A percentile compares a stretch with the other conserved stretches of the same genome.
phyloP scores from a whole-genome alignment of 78 protist species.

The Dictyostelium purpureum region DNA sequence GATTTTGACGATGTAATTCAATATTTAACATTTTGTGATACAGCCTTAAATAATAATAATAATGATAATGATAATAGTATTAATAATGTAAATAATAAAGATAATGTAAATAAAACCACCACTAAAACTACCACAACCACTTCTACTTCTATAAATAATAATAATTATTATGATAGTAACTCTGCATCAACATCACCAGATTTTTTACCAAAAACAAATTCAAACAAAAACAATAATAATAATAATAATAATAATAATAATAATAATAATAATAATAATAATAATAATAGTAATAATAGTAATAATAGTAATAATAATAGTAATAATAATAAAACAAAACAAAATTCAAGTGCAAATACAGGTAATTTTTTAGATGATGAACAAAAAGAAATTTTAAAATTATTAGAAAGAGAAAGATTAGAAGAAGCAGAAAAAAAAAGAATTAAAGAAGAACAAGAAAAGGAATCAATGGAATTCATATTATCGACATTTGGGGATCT shows the following conservation, averaged over 20 bases:
- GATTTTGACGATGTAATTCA: not conserved
- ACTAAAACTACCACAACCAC: not conserved
- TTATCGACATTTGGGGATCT: not conserved
- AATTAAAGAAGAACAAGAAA: constrained; percentile 2
- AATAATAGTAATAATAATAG: not conserved
- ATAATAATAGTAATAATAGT: not conserved
- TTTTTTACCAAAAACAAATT: too few relatives aligned
- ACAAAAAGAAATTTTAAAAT: constrained; percentile 18
- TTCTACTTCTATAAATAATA: not conserved
- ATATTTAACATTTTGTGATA: not conserved
- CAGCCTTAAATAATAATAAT: not conserved
- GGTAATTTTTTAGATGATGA: not conserved
- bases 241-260: constrained; percentile 6
- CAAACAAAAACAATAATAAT: not conserved
- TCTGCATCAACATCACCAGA: too few relatives aligned
- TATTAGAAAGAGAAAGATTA: not conserved
- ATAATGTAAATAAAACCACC: not conserved
- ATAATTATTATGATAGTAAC: not conserved
- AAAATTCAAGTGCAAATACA: not conserved
- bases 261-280: not conserved
- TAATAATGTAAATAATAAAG: not conserved
- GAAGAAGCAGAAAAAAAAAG: not conserved
- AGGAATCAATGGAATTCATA: constrained; percentile 8
- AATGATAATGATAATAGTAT: not conserved
- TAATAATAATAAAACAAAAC: not conserved